Percentiles rank a stretch among this genome's conserved stretches.
Evolutionary conservation across 2,329 filamentous ascomycete species (phyloP).

Genomic region (Tolypocladium cylindrosporum): DNA sequence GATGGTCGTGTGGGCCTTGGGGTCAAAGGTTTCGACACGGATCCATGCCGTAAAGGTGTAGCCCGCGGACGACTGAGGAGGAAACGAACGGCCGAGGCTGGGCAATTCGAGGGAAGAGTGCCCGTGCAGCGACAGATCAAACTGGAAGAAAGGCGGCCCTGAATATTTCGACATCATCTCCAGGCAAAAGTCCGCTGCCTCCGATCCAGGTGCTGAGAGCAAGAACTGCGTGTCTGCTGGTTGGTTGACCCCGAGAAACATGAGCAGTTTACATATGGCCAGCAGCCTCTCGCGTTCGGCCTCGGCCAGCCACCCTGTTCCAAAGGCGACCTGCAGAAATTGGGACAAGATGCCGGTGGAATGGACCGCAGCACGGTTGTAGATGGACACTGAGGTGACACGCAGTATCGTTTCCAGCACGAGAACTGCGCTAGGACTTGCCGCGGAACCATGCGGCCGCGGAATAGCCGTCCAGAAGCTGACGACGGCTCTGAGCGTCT

Average conservation of each 20-base stretch:
- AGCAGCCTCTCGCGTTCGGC: slow-evolving; percentile 51
- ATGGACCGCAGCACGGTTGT: slow-evolving; percentile 64
- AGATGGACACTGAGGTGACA: slow-evolving; percentile 50
- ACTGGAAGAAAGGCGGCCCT: slow-evolving; percentile 79
- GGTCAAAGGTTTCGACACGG: slow-evolving; percentile 77
- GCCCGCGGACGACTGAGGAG: slow-evolving; percentile 66
- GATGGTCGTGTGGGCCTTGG: slow-evolving; percentile 78
- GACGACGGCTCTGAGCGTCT: slow-evolving; percentile 52
- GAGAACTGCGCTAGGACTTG: slow-evolving; percentile 48
- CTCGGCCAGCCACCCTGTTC: slow-evolving; percentile 36
- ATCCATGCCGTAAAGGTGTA: slow-evolving; percentile 91
- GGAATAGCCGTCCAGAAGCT: slow-evolving; percentile 56
- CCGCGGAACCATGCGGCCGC: slow-evolving; percentile 28
- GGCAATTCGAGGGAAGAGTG: slow-evolving; percentile 85
- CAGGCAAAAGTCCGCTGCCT: slow-evolving; percentile 59
- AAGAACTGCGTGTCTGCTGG: slow-evolving; percentile 79
- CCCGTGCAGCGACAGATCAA: slow-evolving; percentile 81
- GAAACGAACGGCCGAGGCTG: slow-evolving; percentile 76
- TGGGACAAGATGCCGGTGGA: slow-evolving; percentile 59
- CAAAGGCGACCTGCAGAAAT: slow-evolving; percentile 54
- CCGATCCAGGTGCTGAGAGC: slow-evolving; percentile 38
- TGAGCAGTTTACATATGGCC: slow-evolving; percentile 57
- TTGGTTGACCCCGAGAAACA: slow-evolving; percentile 65
- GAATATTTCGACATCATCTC: slow-evolving; percentile 65
- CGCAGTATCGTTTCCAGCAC: slow-evolving; percentile 55